Evolutionary conservation across 805 yeast species (phyloP), one percentile per base, ranked within the genome.

Genomic region (Kodamaea fukazawae): DNA sequence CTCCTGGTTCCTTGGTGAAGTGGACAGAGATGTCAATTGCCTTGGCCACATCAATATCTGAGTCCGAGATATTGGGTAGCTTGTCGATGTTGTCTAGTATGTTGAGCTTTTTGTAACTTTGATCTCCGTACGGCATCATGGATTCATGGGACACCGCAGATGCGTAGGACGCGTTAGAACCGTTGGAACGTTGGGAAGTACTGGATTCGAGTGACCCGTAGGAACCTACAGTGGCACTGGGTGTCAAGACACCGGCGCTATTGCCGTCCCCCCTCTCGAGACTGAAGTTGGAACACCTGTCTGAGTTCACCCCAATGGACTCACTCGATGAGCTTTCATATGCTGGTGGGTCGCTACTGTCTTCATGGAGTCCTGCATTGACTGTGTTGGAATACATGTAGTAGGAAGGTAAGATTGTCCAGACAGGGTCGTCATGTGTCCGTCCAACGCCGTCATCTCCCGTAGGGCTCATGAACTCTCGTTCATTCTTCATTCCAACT

Each of bases 401-500:
- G 47, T 68, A 68, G 29, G 68, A 61, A 6, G 73, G 73, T 15
- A 68, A 45, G 10, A 68, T 68, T 12, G 58, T 23, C 36, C 36
- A 34, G 13, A 34, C 30, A 14, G 29, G 36, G 30, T 34, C 36
- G 5, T 18, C 35, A 8, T 8, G 23, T 6, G 7, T 20, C 23
- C 8, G 5, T 5, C 23, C 5, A 8, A 20, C 23, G 8, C 8
- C 23, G 8, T 6, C 23, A 20, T 20, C 23, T 20, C 23, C 23
- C 7, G 23, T 20, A 8, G 7, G 8, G 8, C 23, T 8, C 23
- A 20, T 20, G n/a, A n/a, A n/a, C n/a, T n/a, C 8, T 20, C 23
- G 7, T 20, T 20, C 23, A 20, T 20, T 8, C 7, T 20, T 20
- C 23, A 20, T 20, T 20, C 23, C 23, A 20, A 20, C 8, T 8